phyloP scores from a whole-genome alignment of 768 basidiomycete genomes.

The Suillus ampliporus region DNA sequence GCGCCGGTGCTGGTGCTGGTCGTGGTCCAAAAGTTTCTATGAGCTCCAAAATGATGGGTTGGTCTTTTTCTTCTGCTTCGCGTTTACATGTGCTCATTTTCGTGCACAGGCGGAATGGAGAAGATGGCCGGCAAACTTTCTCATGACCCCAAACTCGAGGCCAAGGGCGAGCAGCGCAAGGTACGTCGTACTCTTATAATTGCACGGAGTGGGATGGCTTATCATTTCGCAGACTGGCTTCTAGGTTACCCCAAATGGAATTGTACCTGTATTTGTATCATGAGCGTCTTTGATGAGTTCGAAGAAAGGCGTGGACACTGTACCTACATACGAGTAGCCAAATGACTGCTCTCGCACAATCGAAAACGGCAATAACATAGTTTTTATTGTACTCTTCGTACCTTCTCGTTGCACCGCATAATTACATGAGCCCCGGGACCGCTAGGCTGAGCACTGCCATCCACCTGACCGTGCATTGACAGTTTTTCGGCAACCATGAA shows the following conservation, averaged over 20 bases:
- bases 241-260: not conserved
- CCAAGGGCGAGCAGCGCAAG: constrained; percentile 13
- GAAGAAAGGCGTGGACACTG: not conserved
- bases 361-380: not conserved
- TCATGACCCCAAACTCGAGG: constrained; percentile 2
- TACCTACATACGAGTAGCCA: not conserved
- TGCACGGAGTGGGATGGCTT: not conserved
- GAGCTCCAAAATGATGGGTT: constrained; percentile 12
- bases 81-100: not conserved
- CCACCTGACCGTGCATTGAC: too few species aligned
- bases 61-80: not conserved
- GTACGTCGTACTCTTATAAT: constrained; percentile 3
- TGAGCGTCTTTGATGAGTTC: not conserved
- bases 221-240: constrained; percentile 1
- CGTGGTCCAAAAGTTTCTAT: constrained; percentile 3
- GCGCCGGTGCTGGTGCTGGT: not conserved
- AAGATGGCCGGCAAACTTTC: constrained; percentile 16
- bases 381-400: not conserved
- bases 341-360: not conserved
- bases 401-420: not conserved
- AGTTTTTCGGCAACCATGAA: too few species aligned
- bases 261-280: not conserved
- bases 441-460: too few species aligned
- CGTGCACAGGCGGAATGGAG: constrained; percentile 7
- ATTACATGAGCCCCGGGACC: too few species aligned